These are phyloP conservation scores for Huntiella savannae DNA, from an alignment of 2,329 filamentous ascomycete genomes.

Conservation along the genomic window DNA sequence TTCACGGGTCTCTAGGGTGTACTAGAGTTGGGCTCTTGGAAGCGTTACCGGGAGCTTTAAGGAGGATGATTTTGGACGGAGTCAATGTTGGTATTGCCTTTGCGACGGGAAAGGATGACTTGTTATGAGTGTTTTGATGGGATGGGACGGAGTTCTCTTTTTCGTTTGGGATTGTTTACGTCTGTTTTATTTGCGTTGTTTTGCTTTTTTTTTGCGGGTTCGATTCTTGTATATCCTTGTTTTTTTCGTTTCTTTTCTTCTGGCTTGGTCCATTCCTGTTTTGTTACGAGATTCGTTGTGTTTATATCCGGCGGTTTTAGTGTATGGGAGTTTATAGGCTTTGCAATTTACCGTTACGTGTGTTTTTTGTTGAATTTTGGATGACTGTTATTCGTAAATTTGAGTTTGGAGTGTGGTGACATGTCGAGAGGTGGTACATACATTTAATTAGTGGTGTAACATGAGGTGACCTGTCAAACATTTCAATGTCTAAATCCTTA, in stretches of 20 bases:
- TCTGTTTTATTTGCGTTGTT: slow-evolving; percentile 3
- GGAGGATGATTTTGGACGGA: slow-evolving; percentile 13
- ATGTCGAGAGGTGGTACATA: too few relatives aligned
- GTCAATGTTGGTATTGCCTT: slow-evolving; percentile 12
- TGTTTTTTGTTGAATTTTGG: too few relatives aligned
- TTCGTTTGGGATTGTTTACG: slow-evolving; percentile 9
- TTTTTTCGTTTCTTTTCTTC: neutral
- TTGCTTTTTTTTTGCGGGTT: neutral
- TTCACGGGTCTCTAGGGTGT: slow-evolving; percentile 8
- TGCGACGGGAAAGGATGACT: neutral
- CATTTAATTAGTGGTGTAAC: too few relatives aligned
- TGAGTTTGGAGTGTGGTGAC: too few relatives aligned
- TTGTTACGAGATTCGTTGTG: too few relatives aligned
- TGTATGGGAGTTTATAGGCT: neutral
- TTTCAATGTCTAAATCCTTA: too few relatives aligned
- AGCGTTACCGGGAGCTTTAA: slow-evolving; percentile 2
- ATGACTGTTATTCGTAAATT: too few relatives aligned
- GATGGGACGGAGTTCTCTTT: neutral
- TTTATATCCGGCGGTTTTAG: neutral
- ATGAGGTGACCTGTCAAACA: too few relatives aligned
- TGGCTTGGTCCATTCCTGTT: neutral
- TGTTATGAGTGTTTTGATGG: slow-evolving; percentile 9
- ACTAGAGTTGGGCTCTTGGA: neutral
- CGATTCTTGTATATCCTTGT: slow-evolving; percentile 5
- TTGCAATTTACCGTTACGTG: too few relatives aligned